These are phyloP conservation scores for Coix lacrymajobi DNA, from an alignment of 176 grass and related monocot genomes.

Conservation along the genomic window DNA sequence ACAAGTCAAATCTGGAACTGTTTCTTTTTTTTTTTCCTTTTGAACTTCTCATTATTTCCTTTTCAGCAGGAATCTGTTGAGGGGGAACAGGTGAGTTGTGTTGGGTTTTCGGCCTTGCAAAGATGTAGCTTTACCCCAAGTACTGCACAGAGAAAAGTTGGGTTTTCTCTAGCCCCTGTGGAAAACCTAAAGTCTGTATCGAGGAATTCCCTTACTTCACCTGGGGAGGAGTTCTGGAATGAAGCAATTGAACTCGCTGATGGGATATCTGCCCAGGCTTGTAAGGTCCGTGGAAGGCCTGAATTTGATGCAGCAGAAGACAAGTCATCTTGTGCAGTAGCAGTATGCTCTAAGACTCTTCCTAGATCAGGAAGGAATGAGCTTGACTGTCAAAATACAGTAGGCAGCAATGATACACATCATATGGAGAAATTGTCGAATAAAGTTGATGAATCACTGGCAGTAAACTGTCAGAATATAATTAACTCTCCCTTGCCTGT, in stretches of 20 bases:
- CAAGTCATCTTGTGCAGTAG: constrained; percentile 59
- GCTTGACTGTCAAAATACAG: constrained; percentile 31
- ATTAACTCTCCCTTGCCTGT: constrained; percentile 68
- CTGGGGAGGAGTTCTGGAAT: constrained; percentile 94
- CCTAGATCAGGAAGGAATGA: constrained; percentile 34
- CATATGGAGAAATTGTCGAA: constrained; percentile 38
- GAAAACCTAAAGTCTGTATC: constrained; percentile 68
- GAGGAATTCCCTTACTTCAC: constrained; percentile 62
- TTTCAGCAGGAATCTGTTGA: constrained; percentile 33
- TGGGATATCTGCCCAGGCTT: constrained; percentile 42
- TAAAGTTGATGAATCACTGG: constrained; percentile 24
- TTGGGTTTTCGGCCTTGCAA: constrained; percentile 40
- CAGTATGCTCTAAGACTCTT: constrained; percentile 50
- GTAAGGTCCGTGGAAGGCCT: constrained; percentile 22
- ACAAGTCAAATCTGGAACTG: background rate
- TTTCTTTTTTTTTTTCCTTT: background rate
- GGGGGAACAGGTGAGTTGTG: constrained; percentile 7
- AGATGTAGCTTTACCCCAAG: constrained; percentile 73
- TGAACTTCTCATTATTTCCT: constrained; percentile 5
- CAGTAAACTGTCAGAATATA: constrained; percentile 23
- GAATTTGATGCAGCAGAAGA: constrained; percentile 45
- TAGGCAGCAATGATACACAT: constrained; percentile 42
- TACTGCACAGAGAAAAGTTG: constrained; percentile 35
- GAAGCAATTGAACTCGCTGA: constrained; percentile 80
- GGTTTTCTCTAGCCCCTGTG: constrained; percentile 24